Evolutionary conservation across 2,329 filamentous ascomycete genomes (phyloP).

Genomic region (Colletotrichum sp.): DNA sequence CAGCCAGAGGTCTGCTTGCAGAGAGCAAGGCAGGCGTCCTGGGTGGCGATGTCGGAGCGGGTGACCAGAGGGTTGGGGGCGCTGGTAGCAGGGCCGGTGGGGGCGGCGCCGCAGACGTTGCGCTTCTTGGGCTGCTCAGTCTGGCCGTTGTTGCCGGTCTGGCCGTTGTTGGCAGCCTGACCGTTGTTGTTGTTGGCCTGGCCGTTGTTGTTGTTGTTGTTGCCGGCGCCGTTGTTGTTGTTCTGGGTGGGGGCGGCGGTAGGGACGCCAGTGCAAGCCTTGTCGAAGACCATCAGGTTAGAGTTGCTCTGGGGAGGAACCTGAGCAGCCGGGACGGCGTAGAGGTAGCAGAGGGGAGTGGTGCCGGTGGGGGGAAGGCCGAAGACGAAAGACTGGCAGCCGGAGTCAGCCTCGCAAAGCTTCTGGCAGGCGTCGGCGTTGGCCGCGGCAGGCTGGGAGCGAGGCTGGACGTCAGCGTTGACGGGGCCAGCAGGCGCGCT

Average conservation of each 20-base stretch:
- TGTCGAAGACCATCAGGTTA: slow-evolving; percentile 13
- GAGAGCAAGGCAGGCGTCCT: slow-evolving; percentile 9
- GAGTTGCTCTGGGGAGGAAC: neutral
- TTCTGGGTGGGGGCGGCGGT: neutral
- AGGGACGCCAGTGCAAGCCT: slow-evolving; percentile 3
- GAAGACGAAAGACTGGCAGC: slow-evolving; percentile 3
- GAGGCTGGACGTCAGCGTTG: neutral
- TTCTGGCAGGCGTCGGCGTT: slow-evolving; percentile 10
- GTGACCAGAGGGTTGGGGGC: neutral
- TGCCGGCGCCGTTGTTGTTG: neutral
- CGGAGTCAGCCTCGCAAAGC: slow-evolving; percentile 1
- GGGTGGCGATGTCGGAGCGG: slow-evolving; percentile 1
- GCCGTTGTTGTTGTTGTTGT: neutral
- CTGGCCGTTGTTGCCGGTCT: neutral
- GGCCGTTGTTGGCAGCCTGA: neutral
- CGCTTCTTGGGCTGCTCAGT: neutral
- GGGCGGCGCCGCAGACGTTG: slow-evolving; percentile 10
- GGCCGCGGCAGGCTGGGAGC: slow-evolving; percentile 1
- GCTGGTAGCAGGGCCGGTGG: slow-evolving; percentile 5
- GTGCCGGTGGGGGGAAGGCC: neutral
- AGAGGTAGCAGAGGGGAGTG: slow-evolving; percentile 5
- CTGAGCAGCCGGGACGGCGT: neutral
- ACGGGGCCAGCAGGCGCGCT: neutral
- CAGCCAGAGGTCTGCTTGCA: slow-evolving; percentile 22
- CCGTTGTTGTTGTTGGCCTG: slow-evolving; percentile 7